These are phyloP conservation scores for Medicago truncatula DNA, from an alignment of 306 rosid genomes.

Conservation along the genomic window MtrunA17r5.0-ANR NC_053047.1:15988501-15989000, in stretches of 20 bases:
- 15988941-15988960: background rate
- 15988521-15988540: conserved; percentile 90
- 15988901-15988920: conserved; percentile 89
- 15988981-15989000: too few species aligned
- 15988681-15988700: conserved; percentile 73
- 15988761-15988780: conserved; percentile 52
- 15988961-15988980: too few species aligned
- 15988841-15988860: too few species aligned
- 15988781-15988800: background rate
- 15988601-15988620: background rate
- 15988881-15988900: conserved; percentile 87
- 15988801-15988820: background rate
- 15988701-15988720: conserved; percentile 65
- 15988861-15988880: conserved; percentile 73
- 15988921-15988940: conserved; percentile 74
- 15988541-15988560: conserved; percentile 92
- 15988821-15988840: too few species aligned
- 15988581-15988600: conserved; percentile 18
- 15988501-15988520: conserved; percentile 80
- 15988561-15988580: conserved; percentile 73
- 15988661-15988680: conserved; percentile 65
- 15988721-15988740: conserved; percentile 76
- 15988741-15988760: conserved; percentile 87
- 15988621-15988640: background rate
- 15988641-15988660: conserved; percentile 61